Percentiles rank a stretch among this genome's conserved stretches.
phyloP scores from a whole-genome alignment of 345 rosid genomes.

The Bruguiera gymnorhiza region DNA sequence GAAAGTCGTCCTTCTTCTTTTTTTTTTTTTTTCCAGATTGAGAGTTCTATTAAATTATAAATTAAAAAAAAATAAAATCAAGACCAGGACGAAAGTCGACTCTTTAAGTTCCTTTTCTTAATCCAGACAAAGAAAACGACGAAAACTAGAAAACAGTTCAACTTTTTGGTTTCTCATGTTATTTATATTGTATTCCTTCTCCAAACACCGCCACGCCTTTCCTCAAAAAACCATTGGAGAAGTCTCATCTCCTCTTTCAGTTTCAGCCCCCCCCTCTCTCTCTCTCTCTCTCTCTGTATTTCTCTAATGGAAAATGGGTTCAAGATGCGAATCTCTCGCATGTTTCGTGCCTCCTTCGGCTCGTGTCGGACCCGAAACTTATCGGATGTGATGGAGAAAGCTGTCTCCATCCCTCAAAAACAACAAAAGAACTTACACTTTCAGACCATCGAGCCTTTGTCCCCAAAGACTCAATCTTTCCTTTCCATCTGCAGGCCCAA shows the following conservation, averaged over 20 bases:
- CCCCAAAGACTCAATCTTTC: conserved; percentile 29
- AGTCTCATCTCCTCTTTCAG: neutral
- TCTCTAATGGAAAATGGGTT: conserved; percentile 55
- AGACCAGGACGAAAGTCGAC: neutral
- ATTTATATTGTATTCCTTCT: conserved; percentile 6
- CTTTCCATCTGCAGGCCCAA: conserved; percentile 43
- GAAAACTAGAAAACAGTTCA: conserved; percentile 12
- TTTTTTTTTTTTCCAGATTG: too few species aligned
- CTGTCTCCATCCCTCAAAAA: conserved; percentile 30
- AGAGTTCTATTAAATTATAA: too few species aligned
- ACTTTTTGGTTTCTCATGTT: conserved; percentile 1
- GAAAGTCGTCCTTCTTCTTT: neutral
- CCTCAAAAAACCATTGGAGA: neutral
- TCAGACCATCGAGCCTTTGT: conserved; percentile 14
- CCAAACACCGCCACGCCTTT: neutral
- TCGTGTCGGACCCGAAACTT: conserved; percentile 58
- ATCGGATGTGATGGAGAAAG: conserved; percentile 53
- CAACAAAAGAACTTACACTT: neutral
- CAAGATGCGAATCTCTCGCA: conserved; percentile 57
- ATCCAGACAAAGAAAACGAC: conserved; percentile 29
- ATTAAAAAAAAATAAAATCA: too few species aligned
- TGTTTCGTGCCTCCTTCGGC: conserved; percentile 57
- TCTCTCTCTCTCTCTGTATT: neutral
- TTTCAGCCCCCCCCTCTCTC: too few species aligned
- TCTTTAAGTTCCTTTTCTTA: neutral